phyloP scores from a whole-genome alignment of 2,329 filamentous ascomycete genomes.

The Dryadomyces sulphureus region DNA sequence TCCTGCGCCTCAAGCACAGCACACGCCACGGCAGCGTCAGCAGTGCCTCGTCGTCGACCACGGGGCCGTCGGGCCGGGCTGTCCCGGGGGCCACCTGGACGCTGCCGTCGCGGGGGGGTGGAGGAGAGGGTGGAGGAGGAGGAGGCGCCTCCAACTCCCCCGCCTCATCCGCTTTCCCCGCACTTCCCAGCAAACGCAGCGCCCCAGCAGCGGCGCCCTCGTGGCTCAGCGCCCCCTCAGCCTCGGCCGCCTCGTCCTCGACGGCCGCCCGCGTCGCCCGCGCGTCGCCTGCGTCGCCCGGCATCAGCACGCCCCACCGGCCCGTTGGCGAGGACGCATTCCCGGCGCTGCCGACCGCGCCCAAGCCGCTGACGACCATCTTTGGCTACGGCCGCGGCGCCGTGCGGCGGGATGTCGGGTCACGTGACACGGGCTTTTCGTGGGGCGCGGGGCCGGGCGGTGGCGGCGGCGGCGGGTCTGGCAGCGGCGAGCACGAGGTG shows the following conservation, averaged over 20 bases:
- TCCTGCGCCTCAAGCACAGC: constrained; percentile 45
- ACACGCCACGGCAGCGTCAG: constrained; percentile 25
- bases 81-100: constrained; percentile 12
- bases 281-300: not conserved
- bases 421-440: constrained; percentile 34
- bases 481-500: constrained; percentile 9
- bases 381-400: constrained; percentile 43
- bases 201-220: constrained; percentile 1
- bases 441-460: constrained; percentile 26
- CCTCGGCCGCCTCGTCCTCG: constrained; percentile 6
- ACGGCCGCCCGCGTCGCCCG: not conserved
- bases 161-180: constrained; percentile 26
- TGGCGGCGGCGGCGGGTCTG: constrained; percentile 8
- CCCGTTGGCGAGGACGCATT: constrained; percentile 47
- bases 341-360: constrained; percentile 65
- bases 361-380: constrained; percentile 50
- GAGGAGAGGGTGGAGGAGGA: no score
- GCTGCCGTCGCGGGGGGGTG: constrained; percentile 13
- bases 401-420: constrained; percentile 38
- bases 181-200: constrained; percentile 20
- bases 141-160: constrained; percentile 8
- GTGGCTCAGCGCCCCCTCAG: constrained; percentile 10
- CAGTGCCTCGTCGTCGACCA: constrained; percentile 5
- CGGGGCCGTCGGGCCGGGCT: constrained; percentile 4
- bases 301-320: constrained; percentile 1